Evolutionary conservation across 1,139 yeast genomes (phyloP).

Genomic region (Geotrichum carabidarum): DNA sequence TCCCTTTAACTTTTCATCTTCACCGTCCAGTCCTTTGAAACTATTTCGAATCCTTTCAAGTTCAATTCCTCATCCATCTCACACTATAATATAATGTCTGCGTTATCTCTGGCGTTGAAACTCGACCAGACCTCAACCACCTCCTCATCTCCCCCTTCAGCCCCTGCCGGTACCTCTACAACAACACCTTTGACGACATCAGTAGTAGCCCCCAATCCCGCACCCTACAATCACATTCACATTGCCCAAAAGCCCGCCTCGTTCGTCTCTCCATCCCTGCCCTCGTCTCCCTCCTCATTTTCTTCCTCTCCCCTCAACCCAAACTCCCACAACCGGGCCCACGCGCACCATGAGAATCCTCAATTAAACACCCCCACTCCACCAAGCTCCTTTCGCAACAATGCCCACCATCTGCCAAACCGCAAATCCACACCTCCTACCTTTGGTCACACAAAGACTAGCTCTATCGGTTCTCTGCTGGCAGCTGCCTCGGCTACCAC

Average conservation of each 20-base stretch:
- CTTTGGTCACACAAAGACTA: slow-evolving; percentile 1
- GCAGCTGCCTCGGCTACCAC: slow-evolving; percentile 2
- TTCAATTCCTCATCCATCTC: not conserved
- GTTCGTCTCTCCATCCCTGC: slow-evolving; percentile 6
- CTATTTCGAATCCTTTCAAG: not conserved
- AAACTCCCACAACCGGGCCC: not conserved
- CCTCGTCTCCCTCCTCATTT: slow-evolving; percentile 7
- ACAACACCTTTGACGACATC: not conserved
- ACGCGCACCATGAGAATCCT: not conserved
- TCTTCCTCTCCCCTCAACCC: not conserved
- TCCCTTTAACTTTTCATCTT: not conserved
- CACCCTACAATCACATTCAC: not conserved
- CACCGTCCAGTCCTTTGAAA: not conserved
- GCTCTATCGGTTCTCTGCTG: slow-evolving; percentile 2
- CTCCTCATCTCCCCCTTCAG: not conserved
- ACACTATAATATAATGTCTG: not conserved
- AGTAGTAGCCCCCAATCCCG: not conserved
- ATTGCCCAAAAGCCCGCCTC: slow-evolving; percentile 4
- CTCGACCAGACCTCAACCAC: not conserved
- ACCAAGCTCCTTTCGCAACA: slow-evolving; percentile 11
- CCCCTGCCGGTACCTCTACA: not conserved
- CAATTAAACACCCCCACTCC: slow-evolving; percentile 13
- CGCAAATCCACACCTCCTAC: slow-evolving; percentile 5
- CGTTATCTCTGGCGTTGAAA: slow-evolving; percentile 6
- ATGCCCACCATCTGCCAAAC: not conserved